phyloP scores from a whole-genome alignment of 2,329 filamentous ascomycete genomes.

The Aureobasidium vineae region DNA sequence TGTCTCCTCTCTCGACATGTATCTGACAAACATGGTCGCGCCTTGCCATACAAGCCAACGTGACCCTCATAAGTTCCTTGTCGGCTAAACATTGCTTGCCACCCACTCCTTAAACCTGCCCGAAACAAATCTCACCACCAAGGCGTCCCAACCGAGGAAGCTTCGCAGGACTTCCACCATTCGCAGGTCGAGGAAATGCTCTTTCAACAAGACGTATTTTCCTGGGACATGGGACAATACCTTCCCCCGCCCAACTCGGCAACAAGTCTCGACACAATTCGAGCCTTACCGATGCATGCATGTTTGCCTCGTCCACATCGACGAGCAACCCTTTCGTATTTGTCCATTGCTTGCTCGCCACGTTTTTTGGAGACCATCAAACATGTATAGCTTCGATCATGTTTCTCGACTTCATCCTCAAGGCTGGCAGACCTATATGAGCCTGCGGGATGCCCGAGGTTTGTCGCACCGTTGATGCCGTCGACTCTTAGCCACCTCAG shows the following conservation, averaged over 20 bases:
- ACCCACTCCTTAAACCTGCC: neutral
- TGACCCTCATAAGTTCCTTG: neutral
- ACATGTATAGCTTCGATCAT: neutral
- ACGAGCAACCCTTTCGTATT: neutral
- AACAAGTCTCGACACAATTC: neutral
- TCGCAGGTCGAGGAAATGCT: neutral
- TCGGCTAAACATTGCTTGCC: neutral
- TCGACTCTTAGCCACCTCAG: neutral
- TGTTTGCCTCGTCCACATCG: constrained; percentile 13
- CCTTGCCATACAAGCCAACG: neutral
- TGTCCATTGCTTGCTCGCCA: constrained; percentile 4
- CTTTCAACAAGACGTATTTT: neutral
- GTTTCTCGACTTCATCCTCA: neutral
- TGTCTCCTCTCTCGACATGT: neutral
- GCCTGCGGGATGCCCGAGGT: neutral
- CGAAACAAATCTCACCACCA: constrained; percentile 15
- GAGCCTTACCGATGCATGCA: constrained; percentile 12
- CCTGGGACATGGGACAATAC: neutral
- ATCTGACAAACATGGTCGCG: neutral
- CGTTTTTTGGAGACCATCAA: neutral
- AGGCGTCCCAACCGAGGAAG: neutral
- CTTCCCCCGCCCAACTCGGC: neutral
- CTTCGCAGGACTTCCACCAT: neutral
- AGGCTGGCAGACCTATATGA: neutral
- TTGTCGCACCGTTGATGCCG: neutral